A percentile compares a stretch with the other conserved stretches of the same genome.
Evolutionary conservation across 129 eudicot species (phyloP).

Genomic region (Pulicaria dysenterica): DNA sequence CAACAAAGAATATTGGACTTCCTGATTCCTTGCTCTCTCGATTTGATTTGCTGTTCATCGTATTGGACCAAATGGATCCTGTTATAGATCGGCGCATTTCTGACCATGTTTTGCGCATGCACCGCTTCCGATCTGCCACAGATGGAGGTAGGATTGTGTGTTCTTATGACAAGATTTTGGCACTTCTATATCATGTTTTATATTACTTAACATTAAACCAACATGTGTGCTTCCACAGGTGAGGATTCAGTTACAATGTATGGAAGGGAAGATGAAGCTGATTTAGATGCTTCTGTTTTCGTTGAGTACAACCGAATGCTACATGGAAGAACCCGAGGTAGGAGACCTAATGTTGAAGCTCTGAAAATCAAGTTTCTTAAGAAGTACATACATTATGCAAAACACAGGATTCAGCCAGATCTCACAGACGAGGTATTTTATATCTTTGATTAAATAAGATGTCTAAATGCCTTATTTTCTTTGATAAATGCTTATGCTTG

Average conservation of each 20-base stretch:
- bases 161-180: background rate
- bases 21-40: constrained; percentile 98
- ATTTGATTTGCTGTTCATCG: constrained; percentile 92
- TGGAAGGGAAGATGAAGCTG: constrained; percentile 76
- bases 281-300: constrained; percentile 61
- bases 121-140: constrained; percentile 69
- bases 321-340: constrained; percentile 66
- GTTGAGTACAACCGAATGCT: constrained; percentile 88
- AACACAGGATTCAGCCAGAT: constrained; percentile 91
- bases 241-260: constrained; percentile 59
- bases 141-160: constrained; percentile 71
- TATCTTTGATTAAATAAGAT: background rate
- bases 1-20: constrained; percentile 98
- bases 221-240: constrained; percentile 41
- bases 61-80: constrained; percentile 99
- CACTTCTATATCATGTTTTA: background rate
- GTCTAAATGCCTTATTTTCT: background rate
- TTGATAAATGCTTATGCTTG: background rate
- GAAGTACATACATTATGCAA: constrained; percentile 94
- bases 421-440: constrained; percentile 84
- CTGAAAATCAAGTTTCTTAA: constrained; percentile 92
- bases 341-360: constrained; percentile 68
- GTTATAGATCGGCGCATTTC: constrained; percentile 83
- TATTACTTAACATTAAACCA: constrained; percentile 19
- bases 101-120: constrained; percentile 98